phyloP scores from a whole-genome alignment of 169 alveolate species.

The Eimeria tenella region DNA sequence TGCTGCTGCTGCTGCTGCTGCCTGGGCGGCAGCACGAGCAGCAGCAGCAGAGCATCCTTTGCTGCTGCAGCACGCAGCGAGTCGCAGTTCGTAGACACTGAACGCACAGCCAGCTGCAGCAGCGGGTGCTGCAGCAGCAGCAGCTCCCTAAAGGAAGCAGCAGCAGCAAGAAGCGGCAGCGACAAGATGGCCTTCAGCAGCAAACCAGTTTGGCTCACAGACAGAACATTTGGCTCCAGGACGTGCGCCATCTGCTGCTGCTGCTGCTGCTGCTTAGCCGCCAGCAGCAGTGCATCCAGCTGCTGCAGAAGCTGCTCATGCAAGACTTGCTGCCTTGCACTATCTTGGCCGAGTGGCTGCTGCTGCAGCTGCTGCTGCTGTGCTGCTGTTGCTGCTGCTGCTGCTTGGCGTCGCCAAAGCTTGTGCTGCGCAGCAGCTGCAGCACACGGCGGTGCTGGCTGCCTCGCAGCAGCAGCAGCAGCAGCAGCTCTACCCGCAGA shows the following conservation, averaged over 20 bases:
- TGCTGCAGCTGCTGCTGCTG: constrained; percentile 51
- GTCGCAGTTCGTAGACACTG: not conserved
- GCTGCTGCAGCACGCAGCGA: constrained; percentile 15
- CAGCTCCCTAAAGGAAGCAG: constrained; percentile 1
- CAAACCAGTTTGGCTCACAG: not conserved
- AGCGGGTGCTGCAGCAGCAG: constrained; percentile 38
- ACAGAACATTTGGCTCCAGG: not conserved
- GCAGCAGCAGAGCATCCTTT: constrained; percentile 57
- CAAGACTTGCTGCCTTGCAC: not conserved
- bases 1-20: constrained; percentile 60
- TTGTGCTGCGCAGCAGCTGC: not conserved
- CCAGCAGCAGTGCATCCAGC: constrained; percentile 12
- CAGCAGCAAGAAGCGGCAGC: constrained; percentile 52
- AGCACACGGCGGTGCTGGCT: not conserved
- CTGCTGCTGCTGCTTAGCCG: constrained; percentile 16
- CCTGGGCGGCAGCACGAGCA: constrained; percentile 45
- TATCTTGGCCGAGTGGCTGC: not conserved
- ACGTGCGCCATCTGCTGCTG: constrained; percentile 19
- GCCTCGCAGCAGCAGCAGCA: not conserved
- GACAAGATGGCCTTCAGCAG: constrained; percentile 31
- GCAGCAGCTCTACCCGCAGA: not conserved
- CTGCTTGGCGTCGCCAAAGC: constrained; percentile 41
- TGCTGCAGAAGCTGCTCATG: constrained; percentile 63
- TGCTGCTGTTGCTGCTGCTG: constrained; percentile 31
- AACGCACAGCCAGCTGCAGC: constrained; percentile 29